These are phyloP conservation scores for Trichosanthes cucumerina DNA, from an alignment of 306 rosid species.

Conservation along the genomic window DNA sequence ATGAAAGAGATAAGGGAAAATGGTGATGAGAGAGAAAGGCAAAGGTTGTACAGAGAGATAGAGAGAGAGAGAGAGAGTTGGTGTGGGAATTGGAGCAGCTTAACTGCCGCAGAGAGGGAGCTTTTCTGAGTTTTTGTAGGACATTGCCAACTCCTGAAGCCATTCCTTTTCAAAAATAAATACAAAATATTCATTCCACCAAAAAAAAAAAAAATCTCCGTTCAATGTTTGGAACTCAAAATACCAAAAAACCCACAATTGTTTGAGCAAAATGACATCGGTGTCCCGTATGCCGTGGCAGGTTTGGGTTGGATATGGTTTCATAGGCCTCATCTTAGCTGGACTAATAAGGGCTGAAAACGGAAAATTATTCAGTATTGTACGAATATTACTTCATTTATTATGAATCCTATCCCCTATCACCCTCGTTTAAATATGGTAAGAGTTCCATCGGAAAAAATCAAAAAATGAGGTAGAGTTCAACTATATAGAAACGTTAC, in stretches of 20 bases:
- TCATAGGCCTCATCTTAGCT: not conserved
- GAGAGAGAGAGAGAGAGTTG: not conserved
- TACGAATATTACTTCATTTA: no score
- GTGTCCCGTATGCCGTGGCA: not conserved
- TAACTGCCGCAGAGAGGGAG: not conserved
- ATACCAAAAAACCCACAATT: not conserved
- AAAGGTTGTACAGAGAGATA: not conserved
- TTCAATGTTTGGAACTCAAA: not conserved
- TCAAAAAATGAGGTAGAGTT: no score
- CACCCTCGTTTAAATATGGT: no score
- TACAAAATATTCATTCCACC: not conserved
- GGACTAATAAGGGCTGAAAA: not conserved
- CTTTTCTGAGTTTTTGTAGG: not conserved
- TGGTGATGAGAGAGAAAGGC: not conserved
- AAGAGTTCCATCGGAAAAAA: no score
- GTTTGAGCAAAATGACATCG: not conserved
- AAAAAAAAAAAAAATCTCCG: not conserved
- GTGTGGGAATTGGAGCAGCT: conserved; percentile 10
- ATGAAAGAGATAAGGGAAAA: not conserved
- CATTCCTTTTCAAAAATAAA: conserved; percentile 2
- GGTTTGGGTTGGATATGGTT: not conserved
- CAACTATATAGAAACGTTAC: no score
- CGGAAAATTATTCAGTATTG: no score
- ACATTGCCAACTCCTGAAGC: conserved; percentile 12
- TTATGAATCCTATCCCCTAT: no score